A percentile compares a stretch with the other conserved stretches of the same genome.
These are phyloP conservation scores for Metschnikowia borealis DNA, from an alignment of 805 yeast species.

Conservation along the genomic window DNA sequence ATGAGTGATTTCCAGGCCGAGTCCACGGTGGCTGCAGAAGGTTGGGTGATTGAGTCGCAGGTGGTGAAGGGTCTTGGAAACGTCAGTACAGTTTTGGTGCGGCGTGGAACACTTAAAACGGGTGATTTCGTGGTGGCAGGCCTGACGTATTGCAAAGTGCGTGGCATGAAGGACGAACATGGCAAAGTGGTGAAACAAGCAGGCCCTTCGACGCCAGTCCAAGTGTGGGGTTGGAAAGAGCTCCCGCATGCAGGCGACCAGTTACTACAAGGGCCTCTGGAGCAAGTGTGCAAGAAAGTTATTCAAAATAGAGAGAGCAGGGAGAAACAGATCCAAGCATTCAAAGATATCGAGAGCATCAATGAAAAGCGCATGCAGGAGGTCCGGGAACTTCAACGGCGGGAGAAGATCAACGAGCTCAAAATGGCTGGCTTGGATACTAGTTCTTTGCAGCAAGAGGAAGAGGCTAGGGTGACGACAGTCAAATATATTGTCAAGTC, in stretches of 20 bases:
- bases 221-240: constrained; percentile 90
- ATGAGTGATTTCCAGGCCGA: constrained; percentile 72
- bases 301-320: constrained; percentile 58
- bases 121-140: constrained; percentile 86
- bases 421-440: constrained; percentile 57
- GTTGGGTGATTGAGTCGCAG: constrained; percentile 86
- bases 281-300: constrained; percentile 71
- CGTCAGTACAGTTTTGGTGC: constrained; percentile 78
- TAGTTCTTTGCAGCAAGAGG: constrained; percentile 38
- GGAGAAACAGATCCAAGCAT: constrained; percentile 50
- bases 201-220: constrained; percentile 86
- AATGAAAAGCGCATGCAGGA: constrained; percentile 63
- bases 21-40: constrained; percentile 58
- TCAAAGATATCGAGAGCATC: constrained; percentile 61
- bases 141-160: constrained; percentile 77
- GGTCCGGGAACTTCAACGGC: constrained; percentile 47
- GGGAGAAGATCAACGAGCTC: constrained; percentile 53
- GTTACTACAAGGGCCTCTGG: constrained; percentile 71
- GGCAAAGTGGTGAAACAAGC: constrained; percentile 64
- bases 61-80: constrained; percentile 79
- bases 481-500: constrained; percentile 69
- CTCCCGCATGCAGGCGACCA: constrained; percentile 89
- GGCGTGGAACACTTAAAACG: constrained; percentile 67
- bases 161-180: constrained; percentile 68
- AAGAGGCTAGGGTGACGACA: constrained; percentile 22